phyloP scores from a whole-genome alignment of 768 basidiomycete genomes.

The Suillus hirtellus region DNA sequence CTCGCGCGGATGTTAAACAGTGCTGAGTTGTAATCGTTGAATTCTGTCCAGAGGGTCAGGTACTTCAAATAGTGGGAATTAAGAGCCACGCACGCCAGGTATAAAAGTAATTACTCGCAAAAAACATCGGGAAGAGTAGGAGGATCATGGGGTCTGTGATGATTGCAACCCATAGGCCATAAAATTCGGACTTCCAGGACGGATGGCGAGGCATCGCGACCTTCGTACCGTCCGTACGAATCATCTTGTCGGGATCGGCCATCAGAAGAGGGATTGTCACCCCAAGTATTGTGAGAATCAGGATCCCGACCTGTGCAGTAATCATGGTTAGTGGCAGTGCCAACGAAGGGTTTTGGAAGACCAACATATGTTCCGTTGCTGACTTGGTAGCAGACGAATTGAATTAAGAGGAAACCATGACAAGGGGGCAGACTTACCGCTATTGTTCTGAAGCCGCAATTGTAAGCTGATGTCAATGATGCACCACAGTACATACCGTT shows the following conservation, averaged over 20 bases:
- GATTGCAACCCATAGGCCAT: constrained; percentile 65
- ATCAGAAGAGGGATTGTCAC: constrained; percentile 65
- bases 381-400: constrained; percentile 37
- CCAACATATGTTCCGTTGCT: constrained; percentile 73
- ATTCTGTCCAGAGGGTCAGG: constrained; percentile 44
- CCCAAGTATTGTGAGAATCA: constrained; percentile 68
- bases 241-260: constrained; percentile 70
- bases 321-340: constrained; percentile 45
- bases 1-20: constrained; percentile 77
- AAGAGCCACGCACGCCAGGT: constrained; percentile 59
- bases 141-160: constrained; percentile 69
- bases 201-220: constrained; percentile 63
- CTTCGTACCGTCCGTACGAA: constrained; percentile 71
- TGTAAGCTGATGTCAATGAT: neutral
- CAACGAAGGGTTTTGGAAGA: constrained; percentile 10
- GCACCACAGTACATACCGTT: constrained; percentile 40
- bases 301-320: constrained; percentile 40
- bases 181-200: constrained; percentile 73
- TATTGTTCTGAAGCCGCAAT: constrained; percentile 20
- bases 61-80: neutral
- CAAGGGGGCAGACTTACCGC: constrained; percentile 22
- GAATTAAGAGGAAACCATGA: neutral
- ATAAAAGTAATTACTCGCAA: constrained; percentile 81
- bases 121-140: constrained; percentile 81
- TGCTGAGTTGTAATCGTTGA: constrained; percentile 74